These are phyloP conservation scores for Trichoderma citrinoviride DNA, from an alignment of 2,329 filamentous ascomycete genomes.

Conservation along the genomic window DNA sequence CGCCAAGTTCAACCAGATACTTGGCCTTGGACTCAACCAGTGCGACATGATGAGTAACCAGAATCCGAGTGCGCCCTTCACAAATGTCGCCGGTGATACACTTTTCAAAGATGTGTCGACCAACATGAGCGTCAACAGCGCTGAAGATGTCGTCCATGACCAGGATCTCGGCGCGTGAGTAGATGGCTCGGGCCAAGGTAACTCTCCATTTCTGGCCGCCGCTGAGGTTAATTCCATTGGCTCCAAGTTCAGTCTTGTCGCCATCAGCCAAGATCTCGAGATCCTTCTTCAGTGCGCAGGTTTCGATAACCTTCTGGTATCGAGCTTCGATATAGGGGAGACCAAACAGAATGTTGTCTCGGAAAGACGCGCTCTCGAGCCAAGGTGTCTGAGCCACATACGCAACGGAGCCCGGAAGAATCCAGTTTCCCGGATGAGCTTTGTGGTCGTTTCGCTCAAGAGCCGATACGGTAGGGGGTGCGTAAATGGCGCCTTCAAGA, in stretches of 20 bases:
- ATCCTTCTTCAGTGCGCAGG: conserved; percentile 73
- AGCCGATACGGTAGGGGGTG: conserved; percentile 50
- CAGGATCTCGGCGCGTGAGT: conserved; percentile 73
- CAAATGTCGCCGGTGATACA: conserved; percentile 71
- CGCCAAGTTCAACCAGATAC: conserved; percentile 70
- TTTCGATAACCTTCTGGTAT: conserved; percentile 67
- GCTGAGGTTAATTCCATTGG: conserved; percentile 79
- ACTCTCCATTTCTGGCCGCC: conserved; percentile 83
- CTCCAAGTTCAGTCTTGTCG: conserved; percentile 76
- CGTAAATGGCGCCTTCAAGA: conserved; percentile 58
- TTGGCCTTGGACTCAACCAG: conserved; percentile 69
- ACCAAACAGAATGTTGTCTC: conserved; percentile 76
- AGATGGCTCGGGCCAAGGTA: conserved; percentile 74
- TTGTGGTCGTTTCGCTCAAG: conserved; percentile 59
- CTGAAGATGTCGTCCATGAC: conserved; percentile 83
- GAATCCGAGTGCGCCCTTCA: conserved; percentile 66
- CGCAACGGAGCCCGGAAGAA: conserved; percentile 65
- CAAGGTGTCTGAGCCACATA: conserved; percentile 79
- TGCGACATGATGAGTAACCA: conserved; percentile 78
- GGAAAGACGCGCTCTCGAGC: conserved; percentile 80
- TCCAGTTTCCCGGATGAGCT: conserved; percentile 65
- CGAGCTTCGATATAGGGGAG: conserved; percentile 66
- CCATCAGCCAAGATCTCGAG: conserved; percentile 73
- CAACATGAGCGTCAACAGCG: conserved; percentile 77
- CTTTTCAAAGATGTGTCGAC: conserved; percentile 73